Conservation (phyloP, 2,329 filamentous ascomycete genomes). For the Fusarium chuoi region DNA sequence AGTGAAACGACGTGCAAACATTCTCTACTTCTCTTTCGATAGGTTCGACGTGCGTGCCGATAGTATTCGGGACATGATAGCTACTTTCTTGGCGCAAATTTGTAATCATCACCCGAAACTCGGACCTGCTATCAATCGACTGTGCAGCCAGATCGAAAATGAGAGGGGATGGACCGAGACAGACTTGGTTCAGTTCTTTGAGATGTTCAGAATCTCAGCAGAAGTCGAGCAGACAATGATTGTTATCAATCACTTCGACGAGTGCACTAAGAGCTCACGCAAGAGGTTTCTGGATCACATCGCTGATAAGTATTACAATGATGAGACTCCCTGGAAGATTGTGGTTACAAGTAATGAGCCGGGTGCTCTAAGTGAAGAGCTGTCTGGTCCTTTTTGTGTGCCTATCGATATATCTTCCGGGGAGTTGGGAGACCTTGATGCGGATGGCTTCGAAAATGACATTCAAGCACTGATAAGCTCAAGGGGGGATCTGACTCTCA, state of each 20-base stretch:
- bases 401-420: neutral
- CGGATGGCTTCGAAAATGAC: fast-evolving
- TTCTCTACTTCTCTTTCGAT: constrained; percentile 6
- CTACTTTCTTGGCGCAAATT: neutral
- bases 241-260: neutral
- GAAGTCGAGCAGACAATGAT: neutral
- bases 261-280: neutral
- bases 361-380: neutral
- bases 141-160: neutral
- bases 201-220: neutral
- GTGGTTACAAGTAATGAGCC: neutral
- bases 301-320: neutral
- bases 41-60: constrained; percentile 4
- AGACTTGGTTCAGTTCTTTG: constrained; percentile 6
- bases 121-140: neutral
- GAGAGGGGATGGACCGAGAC: constrained; percentile 2
- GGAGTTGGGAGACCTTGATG: fast-evolving
- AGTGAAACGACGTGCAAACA: fast-evolving
- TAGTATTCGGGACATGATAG: constrained; percentile 9
- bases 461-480: neutral
- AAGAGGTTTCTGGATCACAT: neutral
- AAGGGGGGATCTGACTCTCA: fast-evolving
- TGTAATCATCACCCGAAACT: neutral
- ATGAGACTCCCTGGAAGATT: neutral
- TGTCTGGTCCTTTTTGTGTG: neutral